phyloP scores from a whole-genome alignment of 139 green algal genomes.

The Coelastrella sp. region DNA sequence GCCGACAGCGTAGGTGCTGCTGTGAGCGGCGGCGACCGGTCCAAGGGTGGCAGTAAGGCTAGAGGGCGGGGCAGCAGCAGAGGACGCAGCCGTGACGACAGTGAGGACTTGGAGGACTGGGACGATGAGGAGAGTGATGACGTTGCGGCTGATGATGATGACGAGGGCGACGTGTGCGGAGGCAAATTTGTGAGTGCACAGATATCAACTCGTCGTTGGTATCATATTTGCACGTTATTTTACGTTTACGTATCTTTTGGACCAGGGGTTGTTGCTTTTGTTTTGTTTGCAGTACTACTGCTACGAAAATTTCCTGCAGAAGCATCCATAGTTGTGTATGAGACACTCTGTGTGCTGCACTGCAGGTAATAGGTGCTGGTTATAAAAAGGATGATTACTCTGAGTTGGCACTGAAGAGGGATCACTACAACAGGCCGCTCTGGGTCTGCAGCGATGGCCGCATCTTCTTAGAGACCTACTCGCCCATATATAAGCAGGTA shows the following conservation, averaged over 20 bases:
- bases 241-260: too few relatives aligned
- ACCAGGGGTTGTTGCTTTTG: background rate
- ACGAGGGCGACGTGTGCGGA: background rate
- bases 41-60: background rate
- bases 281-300: background rate
- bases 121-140: background rate
- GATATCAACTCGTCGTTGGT: background rate
- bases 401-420: constrained; percentile 83
- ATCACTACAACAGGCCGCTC: constrained; percentile 92
- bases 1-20: background rate
- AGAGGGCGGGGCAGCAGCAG: background rate
- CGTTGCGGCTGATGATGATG: constrained; percentile 11
- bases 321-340: background rate
- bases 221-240: background rate
- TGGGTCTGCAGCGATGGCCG: constrained; percentile 96
- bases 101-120: constrained; percentile 12
- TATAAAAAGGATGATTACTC: constrained; percentile 12
- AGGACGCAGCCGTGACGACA: background rate
- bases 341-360: background rate
- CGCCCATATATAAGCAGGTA: constrained; percentile 91
- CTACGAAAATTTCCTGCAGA: background rate
- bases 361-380: constrained; percentile 7
- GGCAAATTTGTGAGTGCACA: background rate
- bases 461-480: constrained; percentile 98
- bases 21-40: background rate